phyloP scores from a whole-genome alignment of 495 filamentous ascomycete species.

The Aspergillus asperescens region DNA sequence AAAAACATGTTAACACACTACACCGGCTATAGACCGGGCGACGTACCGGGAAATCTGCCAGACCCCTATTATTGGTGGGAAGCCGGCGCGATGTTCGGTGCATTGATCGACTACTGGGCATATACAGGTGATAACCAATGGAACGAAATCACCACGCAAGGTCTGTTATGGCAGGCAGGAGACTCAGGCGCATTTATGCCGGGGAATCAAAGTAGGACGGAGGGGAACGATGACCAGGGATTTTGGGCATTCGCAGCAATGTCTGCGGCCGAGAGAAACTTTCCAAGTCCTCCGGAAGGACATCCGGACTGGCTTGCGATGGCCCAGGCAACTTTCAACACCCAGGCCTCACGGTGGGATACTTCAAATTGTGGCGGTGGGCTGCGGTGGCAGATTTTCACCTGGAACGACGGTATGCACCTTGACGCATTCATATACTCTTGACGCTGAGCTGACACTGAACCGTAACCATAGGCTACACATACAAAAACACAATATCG shows the following conservation, averaged over 20 bases:
- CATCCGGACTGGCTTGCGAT: slow-evolving; percentile 71
- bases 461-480: slow-evolving; percentile 53
- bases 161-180: slow-evolving; percentile 65
- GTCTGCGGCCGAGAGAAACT: slow-evolving; percentile 74
- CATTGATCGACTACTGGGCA: slow-evolving; percentile 78
- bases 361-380: slow-evolving; percentile 61
- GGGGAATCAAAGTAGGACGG: slow-evolving; percentile 67
- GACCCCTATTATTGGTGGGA: slow-evolving; percentile 84
- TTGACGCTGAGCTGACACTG: neutral
- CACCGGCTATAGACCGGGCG: slow-evolving; percentile 64
- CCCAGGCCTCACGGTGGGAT: slow-evolving; percentile 69
- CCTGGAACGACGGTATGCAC: slow-evolving; percentile 54
- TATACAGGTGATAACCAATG: slow-evolving; percentile 72
- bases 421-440: neutral
- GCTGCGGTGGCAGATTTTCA: slow-evolving; percentile 80
- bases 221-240: slow-evolving; percentile 80
- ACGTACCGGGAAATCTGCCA: slow-evolving; percentile 66
- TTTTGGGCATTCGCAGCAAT: slow-evolving; percentile 85
- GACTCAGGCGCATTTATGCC: slow-evolving; percentile 70
- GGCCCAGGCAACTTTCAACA: slow-evolving; percentile 78
- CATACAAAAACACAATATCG: slow-evolving; percentile 77
- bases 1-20: slow-evolving; percentile 56
- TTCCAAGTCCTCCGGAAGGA: slow-evolving; percentile 50
- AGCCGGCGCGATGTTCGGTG: slow-evolving; percentile 68
- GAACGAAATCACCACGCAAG: slow-evolving; percentile 63